Base-by-base conservation (phyloP, 108 stramenopile species). In the Asterionellopsis glacialis region DNA sequence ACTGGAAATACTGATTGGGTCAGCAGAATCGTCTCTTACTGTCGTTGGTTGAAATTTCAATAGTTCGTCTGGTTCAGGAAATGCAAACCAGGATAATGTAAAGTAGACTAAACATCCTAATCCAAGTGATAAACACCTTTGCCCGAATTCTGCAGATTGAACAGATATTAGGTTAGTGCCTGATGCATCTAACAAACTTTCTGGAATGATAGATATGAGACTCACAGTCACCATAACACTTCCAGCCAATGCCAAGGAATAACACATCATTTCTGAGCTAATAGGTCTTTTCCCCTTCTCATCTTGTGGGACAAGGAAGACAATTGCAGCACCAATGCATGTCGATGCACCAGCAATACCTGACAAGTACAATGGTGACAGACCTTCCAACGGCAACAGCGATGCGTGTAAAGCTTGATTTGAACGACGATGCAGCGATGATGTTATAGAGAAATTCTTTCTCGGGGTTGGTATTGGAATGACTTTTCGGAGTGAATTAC, bases 41-140 rank as follows among this genome's bases (percentile, higher is more conserved):
- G 33, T 33, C 2, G 33, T 7, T 33, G 33, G 7, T 27, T 53
- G 23, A 15, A 25, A 19, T 25, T 21, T 19, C 23, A 53, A 24
- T 3, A 53, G 23, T 50, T 76, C 70, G 51, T 90, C 80, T 5
- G 90, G 90, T 59, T 88, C 90, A 16, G 90, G 86, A 67, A 91
- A 79, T 38, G 76, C 70, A 51, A 56, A 76, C 33, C 55, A 67
- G 5, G 69, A 59, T 7, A 82, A 27, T 0, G 70, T 18, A 0
- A 67, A 66, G 48, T 77, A 82, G 12, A 56, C 25, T 14, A 25
- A 6, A 51, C 67, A 61, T 18, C 76, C 81, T 0, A 66, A 6
- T 0, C 24, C 56, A 55, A 74, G 69, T 49, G 51, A 26, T 0
- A 58, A 7, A 9, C 66, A 13, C 47, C 81, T 63, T 42, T 74